Conservation (phyloP, 2,329 filamentous ascomycete species). For the Aspergillus pseudoglaucus region DNA sequence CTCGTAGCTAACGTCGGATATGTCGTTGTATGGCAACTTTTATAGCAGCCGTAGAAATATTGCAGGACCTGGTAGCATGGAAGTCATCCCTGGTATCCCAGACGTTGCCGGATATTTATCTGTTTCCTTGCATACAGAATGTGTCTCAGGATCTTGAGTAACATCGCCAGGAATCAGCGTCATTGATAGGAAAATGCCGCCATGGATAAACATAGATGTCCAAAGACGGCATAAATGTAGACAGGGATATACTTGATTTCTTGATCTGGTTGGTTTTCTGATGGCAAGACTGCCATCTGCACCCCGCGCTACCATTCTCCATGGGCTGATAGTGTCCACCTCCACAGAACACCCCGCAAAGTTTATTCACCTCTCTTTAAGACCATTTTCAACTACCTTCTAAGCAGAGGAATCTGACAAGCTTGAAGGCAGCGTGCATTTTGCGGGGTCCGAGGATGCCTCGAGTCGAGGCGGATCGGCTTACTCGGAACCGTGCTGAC, state of each 20-base stretch:
- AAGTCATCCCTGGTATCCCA: background rate
- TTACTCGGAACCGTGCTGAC: background rate
- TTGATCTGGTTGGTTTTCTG: background rate
- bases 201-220: background rate
- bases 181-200: background rate
- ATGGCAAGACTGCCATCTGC: background rate
- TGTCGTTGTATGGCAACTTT: background rate
- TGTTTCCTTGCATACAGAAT: background rate
- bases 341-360: background rate
- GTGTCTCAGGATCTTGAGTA: too few species aligned
- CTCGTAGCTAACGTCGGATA: too few species aligned
- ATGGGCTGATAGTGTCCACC: background rate
- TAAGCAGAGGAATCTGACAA: background rate
- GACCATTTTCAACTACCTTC: background rate
- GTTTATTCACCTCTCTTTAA: background rate
- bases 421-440: background rate
- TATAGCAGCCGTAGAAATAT: background rate
- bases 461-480: background rate
- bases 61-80: too few species aligned
- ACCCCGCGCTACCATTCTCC: too few species aligned
- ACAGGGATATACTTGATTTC: background rate
- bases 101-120: background rate
- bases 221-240: background rate
- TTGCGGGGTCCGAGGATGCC: background rate
- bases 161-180: background rate